Conservation (phyloP, 805 yeast genomes). For the Zygosaccharomyces lentus region DNA sequence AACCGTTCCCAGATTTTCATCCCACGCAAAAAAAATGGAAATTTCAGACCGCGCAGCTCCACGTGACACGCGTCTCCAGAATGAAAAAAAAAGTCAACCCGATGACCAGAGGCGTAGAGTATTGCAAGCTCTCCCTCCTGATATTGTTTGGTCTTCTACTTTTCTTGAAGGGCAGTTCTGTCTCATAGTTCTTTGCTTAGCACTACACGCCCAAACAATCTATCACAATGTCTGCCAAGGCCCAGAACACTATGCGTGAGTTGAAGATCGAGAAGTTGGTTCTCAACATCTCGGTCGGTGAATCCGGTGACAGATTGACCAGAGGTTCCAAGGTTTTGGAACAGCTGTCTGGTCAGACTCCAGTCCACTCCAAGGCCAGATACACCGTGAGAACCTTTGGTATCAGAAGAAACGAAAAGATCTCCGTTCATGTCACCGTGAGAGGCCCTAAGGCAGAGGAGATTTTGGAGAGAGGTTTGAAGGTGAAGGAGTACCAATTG, state of each 20-base stretch:
- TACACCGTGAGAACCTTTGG: slow-evolving; percentile 99
- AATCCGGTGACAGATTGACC: slow-evolving; percentile 99
- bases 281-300: slow-evolving; percentile 99
- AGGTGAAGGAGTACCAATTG: slow-evolving; percentile 99
- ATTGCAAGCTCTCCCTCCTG: too few species aligned
- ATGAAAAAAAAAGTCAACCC: background rate
- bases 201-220: slow-evolving; percentile 24
- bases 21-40: background rate
- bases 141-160: background rate
- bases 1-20: background rate
- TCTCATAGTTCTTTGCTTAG: slow-evolving; percentile 2
- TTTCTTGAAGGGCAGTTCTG: background rate
- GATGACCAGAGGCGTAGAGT: slow-evolving; percentile 1
- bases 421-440: slow-evolving; percentile 98
- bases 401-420: slow-evolving; percentile 99
- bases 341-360: slow-evolving; percentile 99
- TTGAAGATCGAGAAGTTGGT: slow-evolving; percentile 98
- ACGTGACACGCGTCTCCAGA: background rate
- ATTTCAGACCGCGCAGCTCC: background rate
- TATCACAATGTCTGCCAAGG: slow-evolving; percentile 43
- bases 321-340: slow-evolving; percentile 99
- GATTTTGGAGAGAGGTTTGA: slow-evolving; percentile 98
- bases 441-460: slow-evolving; percentile 99
- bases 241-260: slow-evolving; percentile 97
- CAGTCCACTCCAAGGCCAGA: slow-evolving; percentile 99